Percentiles rank a stretch among this genome's conserved stretches.
phyloP scores from a whole-genome alignment of 1,139 yeast genomes.

The Candida tunisiensis region DNA sequence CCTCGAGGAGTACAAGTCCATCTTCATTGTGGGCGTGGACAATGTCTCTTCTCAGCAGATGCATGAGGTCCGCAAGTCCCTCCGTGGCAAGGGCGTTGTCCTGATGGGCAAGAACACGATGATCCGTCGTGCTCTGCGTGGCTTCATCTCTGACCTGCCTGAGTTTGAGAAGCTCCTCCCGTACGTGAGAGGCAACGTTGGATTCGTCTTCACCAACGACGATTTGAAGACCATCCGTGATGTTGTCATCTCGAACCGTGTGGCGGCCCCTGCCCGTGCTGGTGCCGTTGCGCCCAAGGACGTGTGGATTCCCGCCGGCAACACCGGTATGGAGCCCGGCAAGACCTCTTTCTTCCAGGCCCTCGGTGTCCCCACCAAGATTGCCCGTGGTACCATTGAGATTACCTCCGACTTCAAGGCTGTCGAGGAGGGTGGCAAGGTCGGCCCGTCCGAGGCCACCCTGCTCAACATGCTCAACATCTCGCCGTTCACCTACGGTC shows the following conservation, averaged over 20 bases:
- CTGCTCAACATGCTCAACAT: constrained; percentile 99
- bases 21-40: constrained; percentile 98
- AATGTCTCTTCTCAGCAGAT: constrained; percentile 99
- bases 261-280: constrained; percentile 99
- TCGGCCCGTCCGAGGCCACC: constrained; percentile 99
- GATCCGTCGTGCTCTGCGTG: constrained; percentile 99
- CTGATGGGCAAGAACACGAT: constrained; percentile 99
- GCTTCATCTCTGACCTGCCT: constrained; percentile 85
- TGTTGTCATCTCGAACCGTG: constrained; percentile 74
- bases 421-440: constrained; percentile 68
- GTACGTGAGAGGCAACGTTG: constrained; percentile 92
- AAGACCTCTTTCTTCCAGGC: constrained; percentile 99
- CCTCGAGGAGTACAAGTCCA: constrained; percentile 92
- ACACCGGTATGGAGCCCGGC: constrained; percentile 99
- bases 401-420: constrained; percentile 95
- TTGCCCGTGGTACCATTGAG: constrained; percentile 99
- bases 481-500: constrained; percentile 99
- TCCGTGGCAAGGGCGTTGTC: constrained; percentile 89
- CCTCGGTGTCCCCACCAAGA: constrained; percentile 99
- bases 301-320: constrained; percentile 96
- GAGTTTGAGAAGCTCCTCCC: constrained; percentile 94
- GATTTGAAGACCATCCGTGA: constrained; percentile 92
- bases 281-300: constrained; percentile 99
- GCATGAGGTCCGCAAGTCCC: constrained; percentile 98
- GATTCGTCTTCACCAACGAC: constrained; percentile 97